A percentile compares a stretch with the other conserved stretches of the same genome.
phyloP scores from a whole-genome alignment of 73 alveolate species.

The Paramecium pentaurelia region DNA sequence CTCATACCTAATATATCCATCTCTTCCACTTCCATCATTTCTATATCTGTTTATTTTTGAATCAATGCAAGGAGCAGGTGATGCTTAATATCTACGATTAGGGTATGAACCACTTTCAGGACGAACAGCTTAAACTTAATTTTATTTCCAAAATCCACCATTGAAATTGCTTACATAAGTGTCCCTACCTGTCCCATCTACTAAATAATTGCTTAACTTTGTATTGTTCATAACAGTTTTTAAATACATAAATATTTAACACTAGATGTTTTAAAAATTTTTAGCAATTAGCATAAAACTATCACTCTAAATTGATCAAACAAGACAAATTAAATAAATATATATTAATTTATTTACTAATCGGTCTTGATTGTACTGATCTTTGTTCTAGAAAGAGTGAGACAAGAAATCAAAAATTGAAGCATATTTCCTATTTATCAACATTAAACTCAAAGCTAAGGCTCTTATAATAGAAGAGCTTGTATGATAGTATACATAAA shows the following conservation, averaged over 20 bases:
- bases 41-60: neutral
- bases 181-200: constrained; percentile 9
- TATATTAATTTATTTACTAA: neutral
- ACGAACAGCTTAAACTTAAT: neutral
- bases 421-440: neutral
- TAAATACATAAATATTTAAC: neutral
- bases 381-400: constrained; percentile 19
- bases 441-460: neutral
- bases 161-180: neutral
- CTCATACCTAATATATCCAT: neutral
- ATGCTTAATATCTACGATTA: neutral
- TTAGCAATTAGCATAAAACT: neutral
- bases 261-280: neutral
- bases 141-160: neutral
- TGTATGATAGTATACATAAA: neutral
- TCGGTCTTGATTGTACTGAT: constrained; percentile 20
- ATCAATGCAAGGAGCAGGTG: constrained; percentile 1
- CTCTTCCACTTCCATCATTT: constrained; percentile 13
- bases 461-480: constrained; percentile 34
- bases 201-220: neutral
- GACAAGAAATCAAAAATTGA: neutral
- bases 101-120: neutral
- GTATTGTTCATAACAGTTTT: neutral
- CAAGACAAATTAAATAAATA: neutral
- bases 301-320: neutral